Evolutionary conservation across 192 early-diverging fungal species (phyloP), one percentile per base, ranked within the genome.

Genomic region (Coemansia reversa): DNA sequence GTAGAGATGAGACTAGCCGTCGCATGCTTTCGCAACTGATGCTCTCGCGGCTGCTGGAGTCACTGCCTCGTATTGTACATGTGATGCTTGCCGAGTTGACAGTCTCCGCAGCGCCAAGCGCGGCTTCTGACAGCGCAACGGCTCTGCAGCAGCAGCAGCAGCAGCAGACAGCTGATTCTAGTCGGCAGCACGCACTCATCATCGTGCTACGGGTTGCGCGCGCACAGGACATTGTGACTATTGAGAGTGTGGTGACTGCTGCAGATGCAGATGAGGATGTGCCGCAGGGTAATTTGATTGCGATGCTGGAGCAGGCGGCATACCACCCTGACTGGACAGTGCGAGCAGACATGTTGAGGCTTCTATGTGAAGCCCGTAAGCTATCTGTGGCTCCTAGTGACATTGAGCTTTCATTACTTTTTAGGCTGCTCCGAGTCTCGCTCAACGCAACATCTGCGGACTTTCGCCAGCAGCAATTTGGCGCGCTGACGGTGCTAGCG

Each of bases 281-380:
- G 14, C 33, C 0, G 28, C 23, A 18, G 8, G 64, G 32, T 16
- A 42, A 55, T 7, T 28, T 79, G 0, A 23, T 81, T 14, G 67
- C 67, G 7, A 71, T 76, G 55, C 75, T 95, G 20, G 70, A 78
- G 30, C 69, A 80, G 7, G 89, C 92, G 2, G 87, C 92, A 51
- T 79, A 84, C 48, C 91, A 93, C 67, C 83, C 83, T 1, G 92
- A 93, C 58, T 63, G 69, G 49, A 84, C 87, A 23, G 83, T 94
- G 32, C 87, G 94, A 4, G 83, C 86, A 9, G 93, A 96, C 54
- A 88, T 89, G 4, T 67, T 93, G 19, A 90, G 90, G 4, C 82
- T 96, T 8, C 73, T 96, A 8, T 93, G 93, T 65, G 94, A 94
- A 59, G 85, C 91, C 3, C 76, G 85, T 51, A 85, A 88, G n/a